These are phyloP conservation scores for Ettlia oleoabundans DNA, from an alignment of 139 green algal genomes.

Conservation along the genomic window DNA sequence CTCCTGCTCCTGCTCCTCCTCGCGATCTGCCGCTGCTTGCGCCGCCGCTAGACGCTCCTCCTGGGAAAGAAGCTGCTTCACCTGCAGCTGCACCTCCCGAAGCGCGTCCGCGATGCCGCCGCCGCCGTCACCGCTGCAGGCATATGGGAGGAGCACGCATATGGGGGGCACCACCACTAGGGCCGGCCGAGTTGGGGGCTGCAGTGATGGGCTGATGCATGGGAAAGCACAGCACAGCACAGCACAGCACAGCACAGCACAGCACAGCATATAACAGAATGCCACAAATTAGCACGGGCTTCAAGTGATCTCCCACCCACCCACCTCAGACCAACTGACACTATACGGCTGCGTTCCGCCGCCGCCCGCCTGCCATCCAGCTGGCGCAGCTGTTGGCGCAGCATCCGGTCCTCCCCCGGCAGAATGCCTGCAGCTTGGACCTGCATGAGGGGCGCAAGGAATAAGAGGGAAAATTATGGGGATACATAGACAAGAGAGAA, in stretches of 20 bases:
- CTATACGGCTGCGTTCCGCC: constrained; percentile 54
- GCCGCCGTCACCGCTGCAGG: constrained; percentile 7
- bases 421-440: constrained; percentile 11
- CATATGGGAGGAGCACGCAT: no score
- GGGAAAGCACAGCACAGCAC: no score
- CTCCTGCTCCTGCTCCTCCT: constrained; percentile 6
- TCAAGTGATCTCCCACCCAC: no score
- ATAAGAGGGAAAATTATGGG: no score
- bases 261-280: no score
- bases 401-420: constrained; percentile 56
- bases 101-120: constrained; percentile 47
- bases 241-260: no score
- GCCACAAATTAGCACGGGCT: no score
- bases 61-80: constrained; percentile 34
- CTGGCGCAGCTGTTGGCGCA: constrained; percentile 49
- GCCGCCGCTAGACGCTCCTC: constrained; percentile 45
- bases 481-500: no score
- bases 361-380: constrained; percentile 50
- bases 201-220: no score
- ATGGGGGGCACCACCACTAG: no score
- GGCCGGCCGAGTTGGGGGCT: no score
- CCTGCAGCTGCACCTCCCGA: constrained; percentile 48
- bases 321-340: not conserved
- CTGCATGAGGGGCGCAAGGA: no score
- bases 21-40: not conserved